Base-by-base conservation (phyloP, 768 basidiomycete genomes). In the Lactarius deliciosus region DNA sequence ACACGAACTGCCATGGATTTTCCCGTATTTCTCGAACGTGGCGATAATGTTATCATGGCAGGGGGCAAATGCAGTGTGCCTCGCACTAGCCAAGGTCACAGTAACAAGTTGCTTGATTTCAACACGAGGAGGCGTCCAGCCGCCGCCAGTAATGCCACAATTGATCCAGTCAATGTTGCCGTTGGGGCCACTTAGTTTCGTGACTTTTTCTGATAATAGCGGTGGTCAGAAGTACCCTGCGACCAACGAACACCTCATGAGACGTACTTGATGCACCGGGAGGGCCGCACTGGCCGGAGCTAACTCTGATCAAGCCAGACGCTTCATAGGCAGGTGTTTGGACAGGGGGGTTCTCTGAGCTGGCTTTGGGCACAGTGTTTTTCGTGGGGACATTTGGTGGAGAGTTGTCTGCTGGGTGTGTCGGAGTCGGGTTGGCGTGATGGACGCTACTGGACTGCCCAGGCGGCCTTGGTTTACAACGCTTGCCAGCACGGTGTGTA, bases 141-240 rank as follows among this genome's bases (percentile, higher is more conserved):
- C 70, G 36, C 89, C 89, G 40, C 73, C 73, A 38, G 70, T 78
- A 63, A 94, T 75, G 53, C 91, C 92, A 72, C 92, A 94, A 78
- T 91, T 92, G 70, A 94, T 75, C 84, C 87, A 94, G 62, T 85
- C 79, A 57, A 90, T 85, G 72, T 80, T 75, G n/a, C 89, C 89
- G 72, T 91, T 91, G 20, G 89, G 89, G 20, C 90, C 90, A 47
- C 78, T 76, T 30, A 79, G 76, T 8, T 75, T 71, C 5, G 83
- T 86, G 68, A 81, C 77, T 47, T 83, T 65, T 71, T 71, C 88
- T 90, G 72, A 50, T 18, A 38, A 60, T 7, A 34, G 18, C 11
- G 20, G 10, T 34, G 18, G 57, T 56, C 13, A 60, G 25, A 43
- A 34, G 40, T 41, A 38, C 63, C 36, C 59, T 36, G 61, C 36